Conservation (phyloP, 495 filamentous ascomycete species). For the Annulohypoxylon maeteangense region DNA sequence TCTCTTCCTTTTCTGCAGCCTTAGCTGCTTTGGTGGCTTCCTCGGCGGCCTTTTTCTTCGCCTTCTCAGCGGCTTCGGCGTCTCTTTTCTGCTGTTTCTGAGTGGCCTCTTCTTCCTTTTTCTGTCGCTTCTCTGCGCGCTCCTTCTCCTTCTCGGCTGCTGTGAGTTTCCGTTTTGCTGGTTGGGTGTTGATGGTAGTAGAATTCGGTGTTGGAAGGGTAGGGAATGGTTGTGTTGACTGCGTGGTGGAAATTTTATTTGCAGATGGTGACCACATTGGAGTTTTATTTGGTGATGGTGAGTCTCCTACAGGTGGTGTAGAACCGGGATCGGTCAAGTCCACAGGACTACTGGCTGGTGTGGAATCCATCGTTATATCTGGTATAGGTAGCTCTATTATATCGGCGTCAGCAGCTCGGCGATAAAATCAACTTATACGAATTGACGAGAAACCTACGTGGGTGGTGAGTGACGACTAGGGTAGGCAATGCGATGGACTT, state of each 20-base stretch:
- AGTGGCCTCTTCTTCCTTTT: constrained; percentile 32
- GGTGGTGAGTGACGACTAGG: constrained; percentile 12
- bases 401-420: neutral
- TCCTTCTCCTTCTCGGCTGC: constrained; percentile 63
- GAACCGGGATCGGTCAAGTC: constrained; percentile 50
- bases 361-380: constrained; percentile 21
- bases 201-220: constrained; percentile 15
- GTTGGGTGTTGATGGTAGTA: constrained; percentile 17
- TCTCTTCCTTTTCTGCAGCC: constrained; percentile 51
- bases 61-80: constrained; percentile 58
- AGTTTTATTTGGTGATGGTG: constrained; percentile 46
- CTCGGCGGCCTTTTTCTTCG: constrained; percentile 61
- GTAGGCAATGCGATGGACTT: constrained; percentile 17
- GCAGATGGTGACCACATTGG: constrained; percentile 26
- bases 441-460: constrained; percentile 27
- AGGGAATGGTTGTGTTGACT: constrained; percentile 4
- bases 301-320: constrained; percentile 44
- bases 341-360: constrained; percentile 47
- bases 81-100: constrained; percentile 41
- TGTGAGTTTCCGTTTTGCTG: constrained; percentile 25
- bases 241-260: constrained; percentile 6
- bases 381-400: constrained; percentile 23
- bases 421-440: neutral
- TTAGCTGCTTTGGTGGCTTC: constrained; percentile 55
- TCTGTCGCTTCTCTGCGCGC: constrained; percentile 53